These are phyloP conservation scores for Sungouiella blattae DNA, from an alignment of 805 yeast genomes.

Conservation along the genomic window DNA sequence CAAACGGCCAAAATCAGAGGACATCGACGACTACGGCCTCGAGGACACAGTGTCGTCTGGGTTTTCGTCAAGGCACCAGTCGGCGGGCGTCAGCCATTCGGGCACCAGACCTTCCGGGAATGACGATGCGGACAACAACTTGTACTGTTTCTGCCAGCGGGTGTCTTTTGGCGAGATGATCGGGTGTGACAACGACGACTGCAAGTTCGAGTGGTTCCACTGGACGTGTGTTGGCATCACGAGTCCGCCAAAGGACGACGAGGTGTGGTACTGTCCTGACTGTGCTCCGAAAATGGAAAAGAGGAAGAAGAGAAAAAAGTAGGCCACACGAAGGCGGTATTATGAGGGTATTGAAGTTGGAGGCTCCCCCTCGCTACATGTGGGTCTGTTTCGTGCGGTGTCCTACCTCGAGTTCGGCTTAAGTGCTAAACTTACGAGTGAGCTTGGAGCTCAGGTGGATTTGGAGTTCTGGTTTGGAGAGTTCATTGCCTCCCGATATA, in stretches of 20 bases:
- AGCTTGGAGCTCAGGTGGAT: too few relatives aligned
- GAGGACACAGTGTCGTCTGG: conserved; percentile 12
- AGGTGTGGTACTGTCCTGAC: conserved; percentile 85
- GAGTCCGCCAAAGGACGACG: conserved; percentile 82
- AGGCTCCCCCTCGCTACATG: too few relatives aligned
- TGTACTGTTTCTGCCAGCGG: conserved; percentile 89
- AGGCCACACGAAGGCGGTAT: background rate
- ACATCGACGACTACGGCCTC: conserved; percentile 14
- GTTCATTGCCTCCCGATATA: too few relatives aligned
- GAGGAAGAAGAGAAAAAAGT: conserved; percentile 40
- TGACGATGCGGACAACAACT: conserved; percentile 39
- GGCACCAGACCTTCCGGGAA: conserved; percentile 13
- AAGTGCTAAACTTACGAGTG: too few relatives aligned
- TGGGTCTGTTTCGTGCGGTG: too few relatives aligned
- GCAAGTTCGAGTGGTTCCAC: conserved; percentile 94
- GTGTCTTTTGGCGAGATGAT: conserved; percentile 96
- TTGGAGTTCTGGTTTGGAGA: too few relatives aligned
- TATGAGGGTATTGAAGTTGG: too few relatives aligned
- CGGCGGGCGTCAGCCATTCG: background rate
- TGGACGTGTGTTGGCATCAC: conserved; percentile 90
- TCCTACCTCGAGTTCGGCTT: too few relatives aligned
- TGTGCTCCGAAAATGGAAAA: conserved; percentile 55
- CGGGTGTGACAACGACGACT: conserved; percentile 88
- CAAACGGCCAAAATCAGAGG: conserved; percentile 14
- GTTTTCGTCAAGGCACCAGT: conserved; percentile 1